A percentile compares a stretch with the other conserved stretches of the same genome.
These are phyloP conservation scores for Blepharisma undulans DNA, from an alignment of 169 alveolate genomes.

Conservation along the genomic window DNA sequence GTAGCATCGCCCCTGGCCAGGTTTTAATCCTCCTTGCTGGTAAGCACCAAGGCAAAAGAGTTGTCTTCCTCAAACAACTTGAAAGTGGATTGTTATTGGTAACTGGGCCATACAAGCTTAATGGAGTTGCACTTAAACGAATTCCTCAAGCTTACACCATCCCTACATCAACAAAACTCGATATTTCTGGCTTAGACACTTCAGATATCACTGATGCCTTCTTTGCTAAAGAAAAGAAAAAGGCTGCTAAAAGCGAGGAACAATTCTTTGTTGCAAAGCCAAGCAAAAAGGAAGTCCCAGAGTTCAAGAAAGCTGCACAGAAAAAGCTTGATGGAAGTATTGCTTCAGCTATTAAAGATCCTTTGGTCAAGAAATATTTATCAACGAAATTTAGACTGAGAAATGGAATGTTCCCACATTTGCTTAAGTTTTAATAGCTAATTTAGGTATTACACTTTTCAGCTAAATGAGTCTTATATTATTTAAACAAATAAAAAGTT, in stretches of 20 bases:
- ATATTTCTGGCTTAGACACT: conserved; percentile 59
- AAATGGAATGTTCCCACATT: conserved; percentile 54
- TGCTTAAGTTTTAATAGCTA: conserved; percentile 39
- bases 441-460: not conserved
- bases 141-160: conserved; percentile 71
- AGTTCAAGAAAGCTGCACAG: conserved; percentile 58
- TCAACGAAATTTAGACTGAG: conserved; percentile 39
- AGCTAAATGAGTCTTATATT: not conserved
- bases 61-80: conserved; percentile 80
- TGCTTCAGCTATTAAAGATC: not conserved
- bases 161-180: conserved; percentile 78
- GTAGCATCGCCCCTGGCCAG: conserved; percentile 57
- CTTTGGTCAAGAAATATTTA: conserved; percentile 40
- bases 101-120: conserved; percentile 85
- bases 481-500: too few relatives aligned
- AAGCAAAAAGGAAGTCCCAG: conserved; percentile 57
- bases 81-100: conserved; percentile 78
- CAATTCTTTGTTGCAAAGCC: conserved; percentile 4
- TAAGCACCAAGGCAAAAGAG: conserved; percentile 86
- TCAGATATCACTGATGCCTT: conserved; percentile 63
- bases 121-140: conserved; percentile 84
- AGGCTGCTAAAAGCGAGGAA: not conserved
- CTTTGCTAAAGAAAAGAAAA: conserved; percentile 56
- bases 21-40: conserved; percentile 79
- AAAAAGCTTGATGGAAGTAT: conserved; percentile 54